phyloP scores from a whole-genome alignment of 495 filamentous ascomycete species.

The Tetracladium setigerum region DNA sequence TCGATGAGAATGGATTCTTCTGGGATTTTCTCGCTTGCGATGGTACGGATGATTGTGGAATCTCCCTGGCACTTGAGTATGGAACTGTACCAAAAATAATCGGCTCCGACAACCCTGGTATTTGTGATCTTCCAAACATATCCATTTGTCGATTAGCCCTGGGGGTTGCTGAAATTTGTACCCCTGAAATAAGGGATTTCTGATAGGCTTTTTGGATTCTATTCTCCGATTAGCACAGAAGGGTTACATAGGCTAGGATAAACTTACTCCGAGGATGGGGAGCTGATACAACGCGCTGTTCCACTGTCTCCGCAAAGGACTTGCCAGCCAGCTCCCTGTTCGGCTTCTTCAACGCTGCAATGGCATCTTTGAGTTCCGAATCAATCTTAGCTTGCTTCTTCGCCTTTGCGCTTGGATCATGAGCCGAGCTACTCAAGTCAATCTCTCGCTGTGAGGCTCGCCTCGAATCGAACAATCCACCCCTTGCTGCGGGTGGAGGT shows the following conservation, averaged over 20 bases:
- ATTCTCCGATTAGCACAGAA: conserved; percentile 21
- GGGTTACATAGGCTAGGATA: background rate
- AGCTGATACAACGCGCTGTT: conserved; percentile 43
- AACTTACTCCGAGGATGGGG: conserved; percentile 26
- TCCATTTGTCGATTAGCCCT: conserved; percentile 47
- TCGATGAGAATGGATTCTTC: conserved; percentile 8
- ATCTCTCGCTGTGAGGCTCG: conserved; percentile 60
- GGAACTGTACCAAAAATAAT: conserved; percentile 14
- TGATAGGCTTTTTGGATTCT: conserved; percentile 60
- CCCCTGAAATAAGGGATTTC: conserved; percentile 47
- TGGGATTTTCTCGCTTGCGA: background rate
- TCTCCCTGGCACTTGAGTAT: conserved; percentile 21
- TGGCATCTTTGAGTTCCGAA: conserved; percentile 76
- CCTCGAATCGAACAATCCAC: conserved; percentile 51
- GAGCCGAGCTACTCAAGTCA: conserved; percentile 50
- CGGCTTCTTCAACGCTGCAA: conserved; percentile 74
- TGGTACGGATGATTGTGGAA: conserved; percentile 18
- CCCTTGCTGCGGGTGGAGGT: conserved; percentile 22
- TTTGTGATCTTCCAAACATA: conserved; percentile 24
- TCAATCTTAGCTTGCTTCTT: conserved; percentile 70
- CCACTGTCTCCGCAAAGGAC: conserved; percentile 62
- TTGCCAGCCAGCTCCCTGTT: conserved; percentile 73
- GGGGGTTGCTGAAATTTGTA: conserved; percentile 76
- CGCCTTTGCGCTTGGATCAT: conserved; percentile 50
- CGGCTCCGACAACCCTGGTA: conserved; percentile 7